Conservation (phyloP, 2,329 filamentous ascomycete species). For the Botrytis deweyae region DNA sequence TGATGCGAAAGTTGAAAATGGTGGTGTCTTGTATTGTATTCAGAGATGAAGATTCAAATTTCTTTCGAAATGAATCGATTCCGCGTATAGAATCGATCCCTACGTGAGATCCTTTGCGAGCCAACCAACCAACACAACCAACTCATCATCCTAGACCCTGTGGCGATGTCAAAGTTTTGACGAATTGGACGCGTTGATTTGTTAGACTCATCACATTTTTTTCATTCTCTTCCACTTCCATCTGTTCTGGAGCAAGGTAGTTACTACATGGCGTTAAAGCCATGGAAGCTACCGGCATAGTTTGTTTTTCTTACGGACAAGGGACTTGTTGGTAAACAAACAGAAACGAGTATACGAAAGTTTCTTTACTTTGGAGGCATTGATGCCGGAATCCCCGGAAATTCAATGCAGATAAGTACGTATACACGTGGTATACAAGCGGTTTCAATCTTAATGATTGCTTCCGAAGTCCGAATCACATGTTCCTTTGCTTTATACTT, state of each 20-base stretch:
- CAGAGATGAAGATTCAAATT: neutral
- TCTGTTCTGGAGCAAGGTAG: neutral
- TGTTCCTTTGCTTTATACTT: neutral
- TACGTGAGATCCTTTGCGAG: neutral
- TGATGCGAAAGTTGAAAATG: neutral
- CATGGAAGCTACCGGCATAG: neutral
- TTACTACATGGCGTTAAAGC: neutral
- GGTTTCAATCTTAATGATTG: neutral
- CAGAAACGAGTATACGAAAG: neutral
- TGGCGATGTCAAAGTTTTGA: neutral
- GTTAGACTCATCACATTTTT: constrained; percentile 1
- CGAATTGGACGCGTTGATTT: constrained; percentile 15
- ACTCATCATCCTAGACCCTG: constrained; percentile 1
- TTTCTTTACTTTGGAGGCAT: neutral
- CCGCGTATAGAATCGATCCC: neutral
- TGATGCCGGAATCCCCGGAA: neutral
- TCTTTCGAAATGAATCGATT: neutral
- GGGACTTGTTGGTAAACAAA: neutral
- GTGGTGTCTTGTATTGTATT: neutral
- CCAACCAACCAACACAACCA: neutral
- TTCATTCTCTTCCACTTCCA: neutral
- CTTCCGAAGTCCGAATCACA: neutral
- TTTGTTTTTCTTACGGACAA: constrained; percentile 3
- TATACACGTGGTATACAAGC: neutral
- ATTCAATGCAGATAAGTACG: neutral